Evolutionary conservation across 192 early-diverging fungal species (phyloP).

Genomic region (Entrophospora sp.): DNA sequence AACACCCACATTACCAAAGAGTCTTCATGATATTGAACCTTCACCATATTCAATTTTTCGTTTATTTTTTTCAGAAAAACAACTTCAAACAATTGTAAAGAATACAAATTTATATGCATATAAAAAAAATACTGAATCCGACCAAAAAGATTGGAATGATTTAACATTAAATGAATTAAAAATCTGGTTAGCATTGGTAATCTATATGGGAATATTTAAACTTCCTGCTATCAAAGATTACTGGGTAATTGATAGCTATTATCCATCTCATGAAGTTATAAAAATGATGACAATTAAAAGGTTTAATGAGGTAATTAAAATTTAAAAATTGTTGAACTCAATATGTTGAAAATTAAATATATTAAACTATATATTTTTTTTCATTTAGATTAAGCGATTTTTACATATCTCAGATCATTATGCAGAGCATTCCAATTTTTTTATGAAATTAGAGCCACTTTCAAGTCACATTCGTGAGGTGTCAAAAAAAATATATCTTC

Average conservation of each 20-base stretch:
- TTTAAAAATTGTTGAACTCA: not conserved
- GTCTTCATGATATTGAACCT: not conserved
- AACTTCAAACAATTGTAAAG: not conserved
- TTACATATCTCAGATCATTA: slow-evolving; percentile 17
- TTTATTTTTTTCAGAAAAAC: slow-evolving; percentile 7
- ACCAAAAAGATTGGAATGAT: not conserved
- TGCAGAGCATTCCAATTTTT: not conserved
- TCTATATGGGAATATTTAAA: slow-evolving; percentile 24
- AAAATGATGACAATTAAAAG: slow-evolving; percentile 20
- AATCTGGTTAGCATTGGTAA: slow-evolving; percentile 17
- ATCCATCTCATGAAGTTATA: slow-evolving; percentile 10
- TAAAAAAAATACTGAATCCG: not conserved
- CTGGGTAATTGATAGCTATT: not conserved
- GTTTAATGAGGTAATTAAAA: slow-evolving; percentile 17
- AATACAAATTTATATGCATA: slow-evolving; percentile 23
- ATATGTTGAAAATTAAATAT: not conserved
- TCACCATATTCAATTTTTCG: not conserved
- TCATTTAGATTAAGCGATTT: slow-evolving; percentile 10
- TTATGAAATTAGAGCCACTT: slow-evolving; percentile 21
- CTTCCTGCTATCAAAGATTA: not conserved
- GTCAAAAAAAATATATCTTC: slow-evolving; percentile 21
- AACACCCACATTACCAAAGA: not conserved
- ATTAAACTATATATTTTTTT: not conserved
- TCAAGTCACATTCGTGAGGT: not conserved
- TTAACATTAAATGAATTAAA: slow-evolving; percentile 10